Evolutionary conservation across 352 stramenopile genomes (phyloP), one percentile per base, ranked within the genome.

Genomic region (Globisporangium mamillatum): DNA sequence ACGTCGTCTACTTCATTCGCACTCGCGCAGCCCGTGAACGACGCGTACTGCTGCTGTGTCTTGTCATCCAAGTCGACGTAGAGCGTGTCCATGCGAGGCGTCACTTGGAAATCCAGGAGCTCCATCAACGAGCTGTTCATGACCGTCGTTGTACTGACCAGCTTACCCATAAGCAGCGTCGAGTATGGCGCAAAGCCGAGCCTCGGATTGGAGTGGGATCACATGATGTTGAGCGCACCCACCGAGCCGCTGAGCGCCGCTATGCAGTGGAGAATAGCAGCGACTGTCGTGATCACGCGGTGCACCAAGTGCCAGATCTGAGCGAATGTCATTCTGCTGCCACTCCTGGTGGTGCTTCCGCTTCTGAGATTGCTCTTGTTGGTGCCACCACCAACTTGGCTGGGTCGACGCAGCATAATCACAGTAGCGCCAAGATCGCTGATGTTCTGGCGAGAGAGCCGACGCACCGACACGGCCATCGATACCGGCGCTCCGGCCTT

Each of bases 81-180:
- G 12, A 63, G n/a, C 27, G 20, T 60, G 54, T 52, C 41, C 12
- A 6, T 27, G 16, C 2, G 71, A 73, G 20, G 75, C 34, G 32
- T 68, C 48, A 4, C 22, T 25, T n/a, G 16, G 46, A 22, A 84
- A 58, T 4, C 64, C n/a, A 22, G 55, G 50, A 46, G 72, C 59
- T 54, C 1, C 7, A 85, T 56, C 0, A 87, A 62, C 0, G 70
- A 64, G 59, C 77, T 85, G 8, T 75, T 66, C n/a, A 63, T 53
- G 52, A 85, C 75, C 6, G 66, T 60, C 6, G 59, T 63, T 20
- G 25, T 62, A 22, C 72, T 58, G 32, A 67, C 52, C 20, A 63
- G 20, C 8, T 52, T 63, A 38, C 18, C 70, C 55, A 57, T 72
- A 36, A 38, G 70, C 61, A 22, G 54, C 1, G 60, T 52, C 4